Conservation (phyloP, 257 asterid species). For the Capsicum chinense region DNA sequence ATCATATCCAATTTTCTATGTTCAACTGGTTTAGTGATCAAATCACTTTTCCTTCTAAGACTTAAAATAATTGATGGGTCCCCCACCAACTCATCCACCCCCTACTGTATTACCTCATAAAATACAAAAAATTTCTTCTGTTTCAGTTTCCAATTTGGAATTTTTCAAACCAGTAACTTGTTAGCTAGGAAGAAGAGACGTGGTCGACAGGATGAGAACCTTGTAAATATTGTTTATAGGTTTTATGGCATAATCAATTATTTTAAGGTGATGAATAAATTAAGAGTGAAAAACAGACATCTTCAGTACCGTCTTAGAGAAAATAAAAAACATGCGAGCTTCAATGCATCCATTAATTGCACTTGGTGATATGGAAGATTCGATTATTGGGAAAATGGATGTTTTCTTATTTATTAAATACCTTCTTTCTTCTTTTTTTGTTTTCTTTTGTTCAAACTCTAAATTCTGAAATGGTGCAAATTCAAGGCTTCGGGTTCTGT, state of each 20-base stretch:
- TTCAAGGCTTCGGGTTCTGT: conserved; percentile 25
- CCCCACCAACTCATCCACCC: conserved; percentile 17
- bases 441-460: conserved; percentile 47
- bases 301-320: conserved; percentile 89
- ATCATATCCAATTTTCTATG: conserved; percentile 21
- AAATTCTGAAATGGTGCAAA: conserved; percentile 45
- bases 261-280: conserved; percentile 50
- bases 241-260: conserved; percentile 43
- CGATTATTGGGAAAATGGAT: conserved; percentile 79
- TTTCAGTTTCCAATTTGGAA: conserved; percentile 37
- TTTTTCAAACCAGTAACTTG: conserved; percentile 52
- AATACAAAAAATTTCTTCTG: conserved; percentile 42
- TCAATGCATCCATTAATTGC: conserved; percentile 85
- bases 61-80: conserved; percentile 36
- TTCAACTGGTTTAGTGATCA: conserved; percentile 33
- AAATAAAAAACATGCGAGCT: conserved; percentile 71
- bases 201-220: conserved; percentile 77
- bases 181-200: conserved; percentile 52
- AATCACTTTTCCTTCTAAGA: conserved; percentile 16
- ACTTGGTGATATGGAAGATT: conserved; percentile 94
- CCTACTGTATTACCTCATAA: conserved; percentile 36
- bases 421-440: not conserved
- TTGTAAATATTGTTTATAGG: conserved; percentile 69
- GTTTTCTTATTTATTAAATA: conserved; percentile 39
- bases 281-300: conserved; percentile 84